A percentile compares a stretch with the other conserved stretches of the same genome.
These are phyloP conservation scores for Phaeoacremonium minimum DNA, from an alignment of 2,329 filamentous ascomycete species.

Conservation along the genomic window DNA sequence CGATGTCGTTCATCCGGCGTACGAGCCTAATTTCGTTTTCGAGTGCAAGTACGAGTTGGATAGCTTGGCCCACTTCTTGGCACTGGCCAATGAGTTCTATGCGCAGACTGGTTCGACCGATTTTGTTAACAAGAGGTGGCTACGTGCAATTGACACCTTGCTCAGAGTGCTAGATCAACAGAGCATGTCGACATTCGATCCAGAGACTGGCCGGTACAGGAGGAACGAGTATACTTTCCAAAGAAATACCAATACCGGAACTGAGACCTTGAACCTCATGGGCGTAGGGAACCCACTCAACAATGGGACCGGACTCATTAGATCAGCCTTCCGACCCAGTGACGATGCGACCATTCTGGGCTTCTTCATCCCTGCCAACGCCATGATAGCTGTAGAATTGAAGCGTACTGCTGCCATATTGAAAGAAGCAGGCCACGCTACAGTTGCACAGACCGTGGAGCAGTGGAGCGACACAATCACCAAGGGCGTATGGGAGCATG, in stretches of 20 bases:
- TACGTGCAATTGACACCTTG: conserved; percentile 69
- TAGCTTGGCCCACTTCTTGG: conserved; percentile 87
- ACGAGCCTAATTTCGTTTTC: conserved; percentile 81
- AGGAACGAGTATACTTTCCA: conserved; percentile 85
- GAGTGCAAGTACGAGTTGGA: conserved; percentile 99
- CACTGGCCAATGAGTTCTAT: conserved; percentile 81
- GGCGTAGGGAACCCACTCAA: conserved; percentile 92
- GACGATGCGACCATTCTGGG: conserved; percentile 93
- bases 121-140: conserved; percentile 78
- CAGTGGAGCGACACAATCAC: conserved; percentile 59
- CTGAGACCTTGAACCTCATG: conserved; percentile 79
- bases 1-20: conserved; percentile 80
- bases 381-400: conserved; percentile 91
- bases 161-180: conserved; percentile 74
- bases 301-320: conserved; percentile 75
- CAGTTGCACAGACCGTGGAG: conserved; percentile 51
- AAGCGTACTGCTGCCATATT: conserved; percentile 69
- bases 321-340: conserved; percentile 89
- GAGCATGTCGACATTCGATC: conserved; percentile 74
- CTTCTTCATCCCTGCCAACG: conserved; percentile 93
- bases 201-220: conserved; percentile 56
- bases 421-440: conserved; percentile 50
- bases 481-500: conserved; percentile 79
- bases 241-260: conserved; percentile 73
- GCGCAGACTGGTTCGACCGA: conserved; percentile 71